Base-by-base conservation (phyloP, 208 protist genomes). In the Porcisia hertigi region DNA sequence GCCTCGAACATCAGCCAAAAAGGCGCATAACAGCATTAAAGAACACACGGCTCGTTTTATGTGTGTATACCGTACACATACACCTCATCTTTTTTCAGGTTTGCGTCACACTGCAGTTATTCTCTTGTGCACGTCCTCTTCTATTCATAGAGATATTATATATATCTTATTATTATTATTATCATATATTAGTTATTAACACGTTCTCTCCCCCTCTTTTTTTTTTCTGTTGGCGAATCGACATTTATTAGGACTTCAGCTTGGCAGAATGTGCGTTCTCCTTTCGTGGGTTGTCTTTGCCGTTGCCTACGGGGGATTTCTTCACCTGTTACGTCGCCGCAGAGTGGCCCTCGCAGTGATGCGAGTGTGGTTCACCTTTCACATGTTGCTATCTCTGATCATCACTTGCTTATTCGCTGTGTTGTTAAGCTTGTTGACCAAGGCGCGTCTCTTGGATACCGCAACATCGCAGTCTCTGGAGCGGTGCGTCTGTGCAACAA, bases 311-410 rank as follows among this genome's bases (percentile, higher is more conserved):
- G 76, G 71, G 39, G 82, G 47, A 25, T 88, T 92, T 65, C 73
- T 92, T 36, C 81, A 73, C 62, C 73, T 91, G 49, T 60, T 93
- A 59, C 82, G 81, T 36, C 66, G 71, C 62, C 87, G 92, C 36
- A 64, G 59, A 43, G 73, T 87, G 34, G 88, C 91, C 34, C 82
- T 92, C 1, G 43, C 86, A 6, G 83, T 92, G 63, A 85, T 90
- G 75, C 86, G 88, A 0, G 63, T 82, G 69, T 94, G 90, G 92
- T 93, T 89, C 73, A 88, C 83, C 0, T 11, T 88, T 3, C 83
- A 88, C 64, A 55, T 90, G 6, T 23, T 89, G 3, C n/a, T 89
- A 34, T 73, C 82, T 16, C 83, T 92, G 34, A 81, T 89, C 39
- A 7, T 87, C 9, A 76, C 67, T 30, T 89, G 76, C 72, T 60